Evolutionary conservation across 2,329 filamentous ascomycete genomes (phyloP).

Genomic region (Orbilia ellipsospora): DNA sequence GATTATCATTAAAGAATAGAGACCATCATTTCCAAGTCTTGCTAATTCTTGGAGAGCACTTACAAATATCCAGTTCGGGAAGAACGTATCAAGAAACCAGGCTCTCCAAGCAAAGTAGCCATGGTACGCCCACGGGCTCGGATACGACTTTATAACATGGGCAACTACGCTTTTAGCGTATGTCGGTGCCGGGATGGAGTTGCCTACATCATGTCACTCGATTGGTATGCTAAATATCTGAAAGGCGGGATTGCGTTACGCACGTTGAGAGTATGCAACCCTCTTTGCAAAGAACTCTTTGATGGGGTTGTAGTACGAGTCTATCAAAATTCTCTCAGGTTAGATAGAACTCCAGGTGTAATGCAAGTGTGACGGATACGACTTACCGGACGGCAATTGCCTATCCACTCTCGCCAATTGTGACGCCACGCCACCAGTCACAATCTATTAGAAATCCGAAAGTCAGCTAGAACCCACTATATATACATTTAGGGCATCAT

Average conservation of each 20-base stretch:
- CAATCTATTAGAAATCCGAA: constrained; percentile 32
- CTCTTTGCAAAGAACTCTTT: constrained; percentile 53
- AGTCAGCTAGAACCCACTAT: too few relatives aligned
- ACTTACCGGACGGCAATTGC: constrained; percentile 33
- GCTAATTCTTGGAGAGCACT: constrained; percentile 8
- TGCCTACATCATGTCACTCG: constrained; percentile 19
- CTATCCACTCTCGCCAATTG: constrained; percentile 50
- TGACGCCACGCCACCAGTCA: constrained; percentile 57
- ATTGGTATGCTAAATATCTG: too few relatives aligned
- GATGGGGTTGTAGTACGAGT: constrained; percentile 57
- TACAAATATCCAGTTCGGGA: constrained; percentile 58
- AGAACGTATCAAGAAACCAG: constrained; percentile 57
- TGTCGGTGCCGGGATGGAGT: constrained; percentile 52
- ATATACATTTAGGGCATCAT: too few relatives aligned
- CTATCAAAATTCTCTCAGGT: constrained; percentile 7
- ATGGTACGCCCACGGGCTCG: constrained; percentile 56
- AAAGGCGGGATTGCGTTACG: not conserved
- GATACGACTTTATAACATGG: constrained; percentile 54
- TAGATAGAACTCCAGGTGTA: not conserved
- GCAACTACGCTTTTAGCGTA: constrained; percentile 57
- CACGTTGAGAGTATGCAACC: constrained; percentile 56
- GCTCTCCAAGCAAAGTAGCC: constrained; percentile 54
- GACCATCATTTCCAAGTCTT: too few relatives aligned
- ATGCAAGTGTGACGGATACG: not conserved
- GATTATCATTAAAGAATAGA: too few relatives aligned